phyloP scores from a whole-genome alignment of 495 filamentous ascomycete species.

The Annulohypoxylon nitens region DNA sequence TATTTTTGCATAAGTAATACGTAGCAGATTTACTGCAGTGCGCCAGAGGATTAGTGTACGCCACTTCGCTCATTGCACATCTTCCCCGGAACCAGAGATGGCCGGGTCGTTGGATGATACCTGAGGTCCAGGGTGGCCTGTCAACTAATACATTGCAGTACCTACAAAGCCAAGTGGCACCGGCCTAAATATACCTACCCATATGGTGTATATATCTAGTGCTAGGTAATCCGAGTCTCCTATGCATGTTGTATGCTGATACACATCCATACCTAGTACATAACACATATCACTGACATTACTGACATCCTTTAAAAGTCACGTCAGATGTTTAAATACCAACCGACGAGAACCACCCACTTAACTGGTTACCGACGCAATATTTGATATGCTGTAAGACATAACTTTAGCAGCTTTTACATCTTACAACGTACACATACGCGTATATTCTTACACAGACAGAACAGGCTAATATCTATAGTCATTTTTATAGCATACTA shows the following conservation, averaged over 20 bases:
- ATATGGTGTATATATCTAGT: too few species aligned
- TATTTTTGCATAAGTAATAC: too few species aligned
- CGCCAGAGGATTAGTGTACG: not conserved
- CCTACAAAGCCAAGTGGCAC: too few species aligned
- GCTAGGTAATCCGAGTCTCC: too few species aligned
- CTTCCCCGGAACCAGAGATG: not conserved
- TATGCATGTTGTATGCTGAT: too few species aligned
- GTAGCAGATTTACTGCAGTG: not conserved
- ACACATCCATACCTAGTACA: too few species aligned
- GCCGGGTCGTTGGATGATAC: not conserved
- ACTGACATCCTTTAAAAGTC: not conserved
- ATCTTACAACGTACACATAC: not conserved
- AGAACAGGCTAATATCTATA: too few species aligned
- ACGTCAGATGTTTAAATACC: not conserved
- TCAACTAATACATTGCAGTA: not conserved
- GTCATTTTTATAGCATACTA: too few species aligned
- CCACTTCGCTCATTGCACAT: slow-evolving; percentile 1
- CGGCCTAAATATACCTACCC: not conserved
- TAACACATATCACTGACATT: too few species aligned
- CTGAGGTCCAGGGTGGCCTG: not conserved
- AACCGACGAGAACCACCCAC: not conserved
- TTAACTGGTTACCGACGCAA: not conserved
- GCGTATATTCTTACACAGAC: too few species aligned
- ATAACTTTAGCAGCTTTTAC: slow-evolving; percentile 2
- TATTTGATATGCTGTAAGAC: not conserved